Percentiles rank a stretch among this genome's conserved stretches.
These are phyloP conservation scores for Dovyalis caffra DNA, from an alignment of 345 rosid species.

Conservation along the genomic window DNA sequence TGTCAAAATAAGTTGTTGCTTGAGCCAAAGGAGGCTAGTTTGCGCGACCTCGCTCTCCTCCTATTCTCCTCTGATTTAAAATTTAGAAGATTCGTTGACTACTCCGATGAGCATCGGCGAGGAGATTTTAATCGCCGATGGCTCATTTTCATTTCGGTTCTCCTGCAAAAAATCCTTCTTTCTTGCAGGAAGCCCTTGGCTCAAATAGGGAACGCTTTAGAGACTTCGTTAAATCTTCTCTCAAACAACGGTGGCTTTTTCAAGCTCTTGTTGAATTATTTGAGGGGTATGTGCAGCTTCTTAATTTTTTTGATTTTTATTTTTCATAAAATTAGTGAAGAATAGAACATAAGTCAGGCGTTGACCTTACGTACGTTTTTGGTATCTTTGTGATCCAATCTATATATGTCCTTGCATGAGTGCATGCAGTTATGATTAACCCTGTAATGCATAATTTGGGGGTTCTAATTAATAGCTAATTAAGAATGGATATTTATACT, in stretches of 20 bases:
- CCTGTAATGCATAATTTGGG: too few species aligned
- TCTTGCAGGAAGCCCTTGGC: not conserved
- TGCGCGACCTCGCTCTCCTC: slow-evolving; percentile 7
- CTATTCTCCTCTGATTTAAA: slow-evolving; percentile 15
- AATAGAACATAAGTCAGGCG: too few species aligned
- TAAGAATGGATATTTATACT: not conserved
- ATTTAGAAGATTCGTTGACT: slow-evolving; percentile 17
- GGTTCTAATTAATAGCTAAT: not conserved
- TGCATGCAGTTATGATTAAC: not conserved
- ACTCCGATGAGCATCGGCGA: not conserved
- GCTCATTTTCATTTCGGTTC: slow-evolving; percentile 25
- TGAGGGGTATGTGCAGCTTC: slow-evolving; percentile 9
- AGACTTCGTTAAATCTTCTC: slow-evolving; percentile 17
- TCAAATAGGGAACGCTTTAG: slow-evolving; percentile 2
- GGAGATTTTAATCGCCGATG: slow-evolving; percentile 15
- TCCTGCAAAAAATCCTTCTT: slow-evolving; percentile 7
- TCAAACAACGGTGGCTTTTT: slow-evolving; percentile 16
- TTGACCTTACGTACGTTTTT: too few species aligned
- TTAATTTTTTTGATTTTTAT: too few species aligned
- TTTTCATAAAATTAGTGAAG: too few species aligned
- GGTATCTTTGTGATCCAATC: not conserved
- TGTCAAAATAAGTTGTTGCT: slow-evolving; percentile 7
- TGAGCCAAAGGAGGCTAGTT: slow-evolving; percentile 19
- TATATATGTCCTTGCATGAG: not conserved
- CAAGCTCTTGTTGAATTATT: not conserved